Percentiles rank a stretch among this genome's conserved stretches.
Evolutionary conservation across 2,329 filamentous ascomycete species (phyloP).

Genomic region (Trichophyton schoenleinii): DNA sequence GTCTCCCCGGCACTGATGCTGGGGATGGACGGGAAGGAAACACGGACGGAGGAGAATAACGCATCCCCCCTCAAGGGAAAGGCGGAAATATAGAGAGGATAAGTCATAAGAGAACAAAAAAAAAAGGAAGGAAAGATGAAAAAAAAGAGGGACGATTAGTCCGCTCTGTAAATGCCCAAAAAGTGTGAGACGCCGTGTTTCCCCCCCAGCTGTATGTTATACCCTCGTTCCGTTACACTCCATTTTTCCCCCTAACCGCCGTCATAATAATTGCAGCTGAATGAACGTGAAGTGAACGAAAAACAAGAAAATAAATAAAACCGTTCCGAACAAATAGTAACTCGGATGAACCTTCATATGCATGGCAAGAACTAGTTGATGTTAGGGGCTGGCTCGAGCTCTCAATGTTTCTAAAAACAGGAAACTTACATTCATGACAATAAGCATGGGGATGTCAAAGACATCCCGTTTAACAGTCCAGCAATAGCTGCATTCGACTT

Average conservation of each 20-base stretch:
- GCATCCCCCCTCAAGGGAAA: not conserved
- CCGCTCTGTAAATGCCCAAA: not conserved
- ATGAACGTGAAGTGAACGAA: not conserved
- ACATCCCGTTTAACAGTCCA: slow-evolving; percentile 96
- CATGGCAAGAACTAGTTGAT: slow-evolving; percentile 20
- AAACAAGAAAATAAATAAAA: not conserved
- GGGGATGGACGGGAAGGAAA: not conserved
- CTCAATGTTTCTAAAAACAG: not conserved
- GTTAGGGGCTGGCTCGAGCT: slow-evolving; percentile 3
- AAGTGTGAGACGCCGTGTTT: not conserved
- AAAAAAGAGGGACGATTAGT: not conserved
- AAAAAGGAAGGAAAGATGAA: not conserved
- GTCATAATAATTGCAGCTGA: not conserved
- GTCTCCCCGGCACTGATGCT: not conserved
- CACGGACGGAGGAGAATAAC: not conserved
- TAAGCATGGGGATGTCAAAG: slow-evolving; percentile 97
- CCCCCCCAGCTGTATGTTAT: not conserved
- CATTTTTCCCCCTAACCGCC: not conserved
- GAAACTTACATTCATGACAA: slow-evolving; percentile 85
- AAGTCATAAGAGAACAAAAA: not conserved
- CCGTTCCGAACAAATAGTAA: not conserved
- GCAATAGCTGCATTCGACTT: slow-evolving; percentile 88
- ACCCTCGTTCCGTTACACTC: not conserved
- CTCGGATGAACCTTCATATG: slow-evolving; percentile 10
- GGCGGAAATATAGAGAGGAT: not conserved